Evolutionary conservation across 148 eudicot species (phyloP).

Genomic region (Diospyros lotus): DNA sequence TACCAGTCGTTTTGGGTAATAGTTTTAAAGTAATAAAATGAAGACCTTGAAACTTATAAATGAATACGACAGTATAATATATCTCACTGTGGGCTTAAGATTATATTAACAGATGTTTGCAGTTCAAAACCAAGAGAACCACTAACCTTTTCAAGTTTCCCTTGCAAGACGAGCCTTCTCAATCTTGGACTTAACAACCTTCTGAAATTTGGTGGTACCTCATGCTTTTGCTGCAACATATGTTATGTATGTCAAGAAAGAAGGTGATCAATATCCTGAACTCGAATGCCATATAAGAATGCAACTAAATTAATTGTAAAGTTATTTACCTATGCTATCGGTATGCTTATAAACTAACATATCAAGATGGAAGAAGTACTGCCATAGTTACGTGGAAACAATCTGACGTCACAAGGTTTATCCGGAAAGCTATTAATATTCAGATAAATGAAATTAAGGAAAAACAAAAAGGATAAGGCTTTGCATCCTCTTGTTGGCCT

Average conservation of each 20-base stretch:
- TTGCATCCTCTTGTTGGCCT: neutral
- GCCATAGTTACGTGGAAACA: no score
- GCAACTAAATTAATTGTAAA: neutral
- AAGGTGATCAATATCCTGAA: neutral
- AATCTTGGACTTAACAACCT: conserved; percentile 20
- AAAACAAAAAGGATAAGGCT: neutral
- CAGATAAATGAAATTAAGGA: neutral
- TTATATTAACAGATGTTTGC: neutral
- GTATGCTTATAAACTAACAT: no score
- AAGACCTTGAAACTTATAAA: neutral
- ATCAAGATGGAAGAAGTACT: no score
- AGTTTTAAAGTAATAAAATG: neutral
- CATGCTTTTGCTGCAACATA: conserved; percentile 16
- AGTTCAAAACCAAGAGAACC: neutral
- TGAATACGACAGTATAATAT: neutral
- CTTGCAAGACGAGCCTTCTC: conserved; percentile 25
- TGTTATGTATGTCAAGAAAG: neutral
- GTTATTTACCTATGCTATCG: no score
- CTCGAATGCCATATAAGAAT: neutral
- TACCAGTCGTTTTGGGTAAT: no score
- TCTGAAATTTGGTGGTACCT: conserved; percentile 23
- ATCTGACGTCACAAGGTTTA: neutral
- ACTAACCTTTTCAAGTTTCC: conserved; percentile 27
- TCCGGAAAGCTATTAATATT: neutral
- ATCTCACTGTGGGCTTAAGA: no score